Base-by-base conservation (phyloP, 176 grass and related monocot genomes). In the Areca catechu region DNA sequence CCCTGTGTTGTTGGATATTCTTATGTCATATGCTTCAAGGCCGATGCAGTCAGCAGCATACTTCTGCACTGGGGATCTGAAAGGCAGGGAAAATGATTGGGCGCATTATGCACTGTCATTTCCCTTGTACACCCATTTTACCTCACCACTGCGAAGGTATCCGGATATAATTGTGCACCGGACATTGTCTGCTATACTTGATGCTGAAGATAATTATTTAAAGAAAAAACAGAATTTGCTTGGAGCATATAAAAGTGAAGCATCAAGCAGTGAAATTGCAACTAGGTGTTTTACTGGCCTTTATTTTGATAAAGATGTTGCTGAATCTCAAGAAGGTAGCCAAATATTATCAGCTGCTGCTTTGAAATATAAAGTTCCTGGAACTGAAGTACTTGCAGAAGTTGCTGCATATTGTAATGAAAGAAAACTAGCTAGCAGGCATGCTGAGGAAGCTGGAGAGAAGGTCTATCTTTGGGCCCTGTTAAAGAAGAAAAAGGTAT, bases 111-210 rank as follows among this genome's bases (percentile, higher is more conserved):
- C 80, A 3, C 43, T 97, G 20, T 85, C 93, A 55, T 57, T 82
- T 58, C 93, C 93, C 57, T 74, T 82, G 3, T 97, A 91, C 47
- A 91, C 93, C 37, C 93, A 97, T 80, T 97, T 97, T 47, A 97
- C 87, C 53, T 97, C 93, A 7, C 93, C 93, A 16, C 79, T 97
- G 61, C 63, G 87, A 74, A 85, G 93, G 73, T 97, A 97, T 67
- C 77, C 93, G 69, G 93, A 97, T 80, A 85, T 97, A 76, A 74
- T 97, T 74, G 93, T 97, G 60, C 93, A 97, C 61, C 83, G 87
- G 69, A 91, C 72, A 69, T 67, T 97, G 57, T 82, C 65, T 74
- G 93, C 93, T 28, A 80, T 82, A 60, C 60, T 91, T 59, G 86
- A 88, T 51, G 86, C 93, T 70, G 93, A 96, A 60, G 62, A 82